Conservation (phyloP, 2,329 filamentous ascomycete species). For the Alternaria angustiovoidea region DNA sequence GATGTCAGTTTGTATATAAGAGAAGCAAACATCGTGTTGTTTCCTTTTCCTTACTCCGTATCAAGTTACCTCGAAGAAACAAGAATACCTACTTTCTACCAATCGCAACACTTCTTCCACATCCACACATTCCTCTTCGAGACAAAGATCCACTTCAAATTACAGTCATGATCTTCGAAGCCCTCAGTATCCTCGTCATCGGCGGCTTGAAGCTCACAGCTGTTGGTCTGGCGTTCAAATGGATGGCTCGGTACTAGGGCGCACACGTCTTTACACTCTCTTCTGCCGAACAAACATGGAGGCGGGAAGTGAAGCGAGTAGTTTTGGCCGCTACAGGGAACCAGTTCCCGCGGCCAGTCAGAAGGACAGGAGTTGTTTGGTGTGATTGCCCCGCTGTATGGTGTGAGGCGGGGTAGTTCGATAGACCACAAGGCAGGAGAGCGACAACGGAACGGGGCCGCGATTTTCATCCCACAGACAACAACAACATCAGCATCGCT, state of each 20-base stretch:
- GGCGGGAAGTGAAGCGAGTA: background rate
- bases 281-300: background rate
- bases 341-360: background rate
- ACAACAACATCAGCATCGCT: background rate
- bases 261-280: background rate
- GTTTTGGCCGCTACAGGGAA: background rate
- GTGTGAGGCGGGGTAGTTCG: conserved; percentile 7
- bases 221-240: conserved; percentile 37
- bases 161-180: conserved; percentile 30
- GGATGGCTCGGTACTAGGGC: conserved; percentile 34
- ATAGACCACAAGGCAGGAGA: background rate
- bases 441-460: conserved; percentile 3
- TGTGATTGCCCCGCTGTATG: conserved; percentile 32
- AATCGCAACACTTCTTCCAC: background rate
- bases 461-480: background rate
- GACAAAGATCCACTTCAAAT: background rate
- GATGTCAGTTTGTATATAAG: background rate
- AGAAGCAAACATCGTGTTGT: background rate
- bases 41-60: background rate
- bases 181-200: conserved; percentile 34
- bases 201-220: conserved; percentile 43
- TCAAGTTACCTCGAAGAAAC: background rate
- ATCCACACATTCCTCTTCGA: background rate
- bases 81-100: background rate
- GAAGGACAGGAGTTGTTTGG: conserved; percentile 5